Evolutionary conservation across 192 early-diverging fungal species (phyloP).

Genomic region (Lunasporangiospora selenospora): DNA sequence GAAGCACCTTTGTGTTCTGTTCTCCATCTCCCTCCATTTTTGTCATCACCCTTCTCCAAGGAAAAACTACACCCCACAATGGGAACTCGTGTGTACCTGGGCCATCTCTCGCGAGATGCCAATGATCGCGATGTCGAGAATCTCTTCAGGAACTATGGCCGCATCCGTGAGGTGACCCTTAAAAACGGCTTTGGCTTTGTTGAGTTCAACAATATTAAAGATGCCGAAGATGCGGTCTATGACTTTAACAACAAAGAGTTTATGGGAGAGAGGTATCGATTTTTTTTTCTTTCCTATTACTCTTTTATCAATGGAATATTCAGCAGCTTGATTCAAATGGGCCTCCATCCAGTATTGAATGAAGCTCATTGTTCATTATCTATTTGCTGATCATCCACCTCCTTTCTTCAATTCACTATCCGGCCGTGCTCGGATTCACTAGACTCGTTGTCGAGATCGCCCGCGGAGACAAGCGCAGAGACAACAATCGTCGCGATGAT

Average conservation of each 20-base stretch:
- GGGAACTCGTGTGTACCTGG: constrained; percentile 73
- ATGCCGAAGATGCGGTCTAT: constrained; percentile 91
- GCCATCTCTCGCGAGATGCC: constrained; percentile 85
- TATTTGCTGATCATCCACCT: background rate
- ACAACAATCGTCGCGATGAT: constrained; percentile 58
- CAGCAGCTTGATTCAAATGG: no score
- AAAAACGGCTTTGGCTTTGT: constrained; percentile 93
- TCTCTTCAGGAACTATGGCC: constrained; percentile 82
- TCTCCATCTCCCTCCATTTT: background rate
- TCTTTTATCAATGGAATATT: constrained; percentile 2
- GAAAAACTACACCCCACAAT: constrained; percentile 12
- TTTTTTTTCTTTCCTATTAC: constrained; percentile 4
- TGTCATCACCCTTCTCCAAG: background rate
- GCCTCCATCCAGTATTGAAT: no score
- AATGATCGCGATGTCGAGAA: constrained; percentile 84
- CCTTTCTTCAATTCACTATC: no score
- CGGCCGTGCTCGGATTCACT: no score
- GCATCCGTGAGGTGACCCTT: constrained; percentile 81
- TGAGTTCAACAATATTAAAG: constrained; percentile 85
- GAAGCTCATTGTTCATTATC: no score
- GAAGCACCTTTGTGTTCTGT: background rate
- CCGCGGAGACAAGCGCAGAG: constrained; percentile 64
- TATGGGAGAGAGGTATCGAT: constrained; percentile 78
- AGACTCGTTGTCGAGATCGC: constrained; percentile 88
- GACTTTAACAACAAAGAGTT: constrained; percentile 84